phyloP scores from a whole-genome alignment of 1,139 yeast genomes.

The Geotrichum bryndzae region DNA sequence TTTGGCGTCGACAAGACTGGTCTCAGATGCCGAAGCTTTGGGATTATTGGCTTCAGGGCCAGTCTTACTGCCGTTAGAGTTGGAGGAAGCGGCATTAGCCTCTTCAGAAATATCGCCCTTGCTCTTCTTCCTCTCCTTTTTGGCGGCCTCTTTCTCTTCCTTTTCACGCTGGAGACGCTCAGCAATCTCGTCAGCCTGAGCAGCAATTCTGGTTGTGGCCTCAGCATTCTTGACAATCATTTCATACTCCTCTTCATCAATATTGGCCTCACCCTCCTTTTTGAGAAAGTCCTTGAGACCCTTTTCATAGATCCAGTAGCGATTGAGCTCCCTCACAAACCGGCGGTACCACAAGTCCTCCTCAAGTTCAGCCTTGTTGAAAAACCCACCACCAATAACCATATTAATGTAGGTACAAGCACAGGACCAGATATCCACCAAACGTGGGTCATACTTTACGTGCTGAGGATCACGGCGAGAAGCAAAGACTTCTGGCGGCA shows the following conservation, averaged over 20 bases:
- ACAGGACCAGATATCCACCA: constrained; percentile 86
- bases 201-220: neutral
- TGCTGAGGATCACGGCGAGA: constrained; percentile 25
- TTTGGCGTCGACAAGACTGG: neutral
- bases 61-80: neutral
- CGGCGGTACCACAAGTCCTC: constrained; percentile 27
- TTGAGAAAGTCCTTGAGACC: constrained; percentile 9
- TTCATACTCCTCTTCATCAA: constrained; percentile 8
- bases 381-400: constrained; percentile 39
- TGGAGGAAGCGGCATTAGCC: neutral
- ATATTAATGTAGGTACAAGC: constrained; percentile 88
- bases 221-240: constrained; percentile 9
- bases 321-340: constrained; percentile 23
- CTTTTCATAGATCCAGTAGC: constrained; percentile 65
- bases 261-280: constrained; percentile 14
- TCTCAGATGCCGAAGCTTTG: neutral
- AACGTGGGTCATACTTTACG: constrained; percentile 61
- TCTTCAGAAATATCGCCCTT: neutral
- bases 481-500: constrained; percentile 76
- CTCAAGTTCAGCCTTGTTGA: constrained; percentile 29
- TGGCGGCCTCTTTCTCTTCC: constrained; percentile 2
- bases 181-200: neutral
- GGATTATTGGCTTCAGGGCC: no score
- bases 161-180: neutral
- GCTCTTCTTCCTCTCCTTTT: neutral